phyloP scores from a whole-genome alignment of 139 green algal genomes.

The Chlorella sp. region DNA sequence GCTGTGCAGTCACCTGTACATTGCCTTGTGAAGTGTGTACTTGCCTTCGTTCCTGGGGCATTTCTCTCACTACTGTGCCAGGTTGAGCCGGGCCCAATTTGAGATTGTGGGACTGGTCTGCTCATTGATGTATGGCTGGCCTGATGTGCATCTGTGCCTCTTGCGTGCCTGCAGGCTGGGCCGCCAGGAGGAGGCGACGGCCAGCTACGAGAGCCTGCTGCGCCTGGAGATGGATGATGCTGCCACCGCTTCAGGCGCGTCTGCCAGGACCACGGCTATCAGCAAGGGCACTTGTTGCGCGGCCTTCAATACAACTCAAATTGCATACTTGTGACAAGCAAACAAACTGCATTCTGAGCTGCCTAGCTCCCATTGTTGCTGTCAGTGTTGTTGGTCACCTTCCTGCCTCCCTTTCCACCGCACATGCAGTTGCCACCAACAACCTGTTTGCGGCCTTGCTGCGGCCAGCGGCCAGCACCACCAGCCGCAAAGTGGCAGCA shows the following conservation, averaged over 20 bases:
- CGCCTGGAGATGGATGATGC: constrained; percentile 55
- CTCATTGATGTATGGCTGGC: not conserved
- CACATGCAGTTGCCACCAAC: constrained; percentile 65
- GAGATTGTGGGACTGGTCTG: too few species aligned
- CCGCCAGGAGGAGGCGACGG: constrained; percentile 49
- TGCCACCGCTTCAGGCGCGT: constrained; percentile 22
- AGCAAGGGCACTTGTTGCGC: too few species aligned
- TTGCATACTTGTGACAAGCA: not conserved
- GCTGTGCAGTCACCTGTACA: too few species aligned
- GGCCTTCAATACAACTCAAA: not conserved
- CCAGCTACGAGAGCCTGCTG: constrained; percentile 45
- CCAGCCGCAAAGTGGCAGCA: constrained; percentile 51
- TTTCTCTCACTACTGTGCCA: not conserved
- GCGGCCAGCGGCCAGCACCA: not conserved
- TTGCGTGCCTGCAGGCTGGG: constrained; percentile 42
- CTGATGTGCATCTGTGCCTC: not conserved
- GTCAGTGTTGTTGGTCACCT: not conserved
- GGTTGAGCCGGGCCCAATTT: too few species aligned
- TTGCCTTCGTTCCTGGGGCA: not conserved
- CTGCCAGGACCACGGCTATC: not conserved
- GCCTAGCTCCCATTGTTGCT: not conserved
- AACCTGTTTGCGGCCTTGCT: constrained; percentile 64
- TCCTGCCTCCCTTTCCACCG: not conserved
- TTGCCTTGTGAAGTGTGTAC: not conserved
- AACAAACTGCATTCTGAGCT: not conserved